A percentile compares a stretch with the other conserved stretches of the same genome.
Evolutionary conservation across 345 rosid genomes (phyloP).

Genomic region (Brassica juncea): DNA sequence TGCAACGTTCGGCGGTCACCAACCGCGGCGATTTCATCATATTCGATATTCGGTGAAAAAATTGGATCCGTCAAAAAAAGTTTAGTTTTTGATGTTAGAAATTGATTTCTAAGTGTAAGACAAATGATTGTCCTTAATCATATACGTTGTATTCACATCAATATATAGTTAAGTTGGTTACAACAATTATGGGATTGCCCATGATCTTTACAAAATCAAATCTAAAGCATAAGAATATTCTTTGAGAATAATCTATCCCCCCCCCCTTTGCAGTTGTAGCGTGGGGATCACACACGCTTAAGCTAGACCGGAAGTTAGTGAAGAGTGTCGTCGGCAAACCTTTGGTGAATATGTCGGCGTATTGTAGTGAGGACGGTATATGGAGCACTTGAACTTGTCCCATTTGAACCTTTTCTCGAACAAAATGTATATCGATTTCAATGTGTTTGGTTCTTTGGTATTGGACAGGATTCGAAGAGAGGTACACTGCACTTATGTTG

Average conservation of each 20-base stretch:
- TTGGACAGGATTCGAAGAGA: neutral
- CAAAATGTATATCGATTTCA: neutral
- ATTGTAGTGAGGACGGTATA: neutral
- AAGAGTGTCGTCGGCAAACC: neutral
- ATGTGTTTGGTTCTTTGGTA: neutral
- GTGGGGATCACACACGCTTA: neutral
- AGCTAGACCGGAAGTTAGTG: neutral
- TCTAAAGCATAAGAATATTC: neutral
- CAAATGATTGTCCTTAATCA: neutral
- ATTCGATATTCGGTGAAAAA: too few relatives aligned
- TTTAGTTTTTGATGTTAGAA: too few relatives aligned
- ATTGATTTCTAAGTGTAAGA: too few relatives aligned
- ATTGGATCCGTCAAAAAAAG: too few relatives aligned
- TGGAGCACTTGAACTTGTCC: neutral
- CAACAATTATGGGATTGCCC: neutral
- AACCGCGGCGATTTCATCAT: too few relatives aligned
- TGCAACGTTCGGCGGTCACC: too few relatives aligned
- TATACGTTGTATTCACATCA: neutral
- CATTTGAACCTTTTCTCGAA: neutral
- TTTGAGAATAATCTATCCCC: neutral
- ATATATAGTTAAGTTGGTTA: neutral
- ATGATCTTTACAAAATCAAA: neutral
- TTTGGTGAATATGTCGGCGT: neutral
- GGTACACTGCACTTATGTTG: neutral
- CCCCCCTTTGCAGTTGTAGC: neutral